phyloP scores from a whole-genome alignment of 2,329 filamentous ascomycete genomes.

The Ophiosphaerella narmari region DNA sequence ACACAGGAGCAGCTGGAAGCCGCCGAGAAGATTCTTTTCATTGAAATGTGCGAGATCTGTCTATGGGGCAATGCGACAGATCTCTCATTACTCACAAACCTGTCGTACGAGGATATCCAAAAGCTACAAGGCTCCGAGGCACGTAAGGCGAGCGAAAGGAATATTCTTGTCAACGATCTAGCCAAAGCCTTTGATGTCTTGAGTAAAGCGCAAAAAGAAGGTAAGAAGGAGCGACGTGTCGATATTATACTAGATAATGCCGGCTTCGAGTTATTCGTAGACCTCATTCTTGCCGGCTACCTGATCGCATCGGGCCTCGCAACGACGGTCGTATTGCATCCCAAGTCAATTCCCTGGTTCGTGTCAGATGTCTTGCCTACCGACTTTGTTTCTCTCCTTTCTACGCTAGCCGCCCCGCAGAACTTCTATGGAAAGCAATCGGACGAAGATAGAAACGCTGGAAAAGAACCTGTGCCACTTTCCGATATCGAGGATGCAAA shows the following conservation, averaged over 20 bases:
- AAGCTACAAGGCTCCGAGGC: slow-evolving; percentile 90
- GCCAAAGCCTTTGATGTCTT: slow-evolving; percentile 71
- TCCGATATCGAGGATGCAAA: slow-evolving; percentile 69
- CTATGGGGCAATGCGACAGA: slow-evolving; percentile 98
- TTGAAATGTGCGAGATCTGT: slow-evolving; percentile 94
- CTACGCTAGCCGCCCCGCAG: slow-evolving; percentile 76
- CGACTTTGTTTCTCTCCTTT: slow-evolving; percentile 84
- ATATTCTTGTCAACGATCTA: slow-evolving; percentile 89
- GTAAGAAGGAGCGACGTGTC: slow-evolving; percentile 71
- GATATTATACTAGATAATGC: slow-evolving; percentile 98
- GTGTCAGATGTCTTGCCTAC: slow-evolving; percentile 90
- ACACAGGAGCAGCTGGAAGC: slow-evolving; percentile 61
- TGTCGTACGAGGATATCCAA: slow-evolving; percentile 95
- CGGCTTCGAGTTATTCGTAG: slow-evolving; percentile 95
- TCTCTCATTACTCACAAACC: slow-evolving; percentile 83
- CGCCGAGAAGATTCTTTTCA: slow-evolving; percentile 78
- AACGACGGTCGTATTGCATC: slow-evolving; percentile 84
- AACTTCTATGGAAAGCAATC: slow-evolving; percentile 77
- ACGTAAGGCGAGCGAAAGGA: slow-evolving; percentile 83
- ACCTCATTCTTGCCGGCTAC: slow-evolving; percentile 89
- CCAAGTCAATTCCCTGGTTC: slow-evolving; percentile 97
- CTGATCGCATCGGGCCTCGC: slow-evolving; percentile 83
- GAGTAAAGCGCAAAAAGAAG: slow-evolving; percentile 66
- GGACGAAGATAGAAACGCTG: slow-evolving; percentile 63
- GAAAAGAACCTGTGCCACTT: slow-evolving; percentile 64